Conservation (phyloP, 805 yeast genomes). For the Sugiyamaella valdiviana region DNA sequence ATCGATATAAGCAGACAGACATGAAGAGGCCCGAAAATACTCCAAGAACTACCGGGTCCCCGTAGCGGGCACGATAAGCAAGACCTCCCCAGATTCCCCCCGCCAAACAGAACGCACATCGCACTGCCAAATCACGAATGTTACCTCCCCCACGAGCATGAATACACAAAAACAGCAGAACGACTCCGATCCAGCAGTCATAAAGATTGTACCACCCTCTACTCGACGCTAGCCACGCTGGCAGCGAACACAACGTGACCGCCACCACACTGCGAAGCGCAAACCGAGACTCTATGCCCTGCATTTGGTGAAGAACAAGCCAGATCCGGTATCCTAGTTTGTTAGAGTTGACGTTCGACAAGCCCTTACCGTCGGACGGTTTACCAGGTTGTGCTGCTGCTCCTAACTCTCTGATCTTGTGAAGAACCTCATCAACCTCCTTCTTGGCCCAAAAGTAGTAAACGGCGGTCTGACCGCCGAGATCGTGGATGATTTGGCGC, state of each 20-base stretch:
- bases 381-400: background rate
- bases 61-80: conserved; percentile 36
- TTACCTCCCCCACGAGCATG: conserved; percentile 37
- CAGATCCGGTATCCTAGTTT: conserved; percentile 36
- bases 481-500: conserved; percentile 39
- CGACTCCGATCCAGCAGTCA: conserved; percentile 41
- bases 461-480: conserved; percentile 42
- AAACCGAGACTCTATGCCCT: conserved; percentile 39
- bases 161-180: conserved; percentile 34
- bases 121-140: conserved; percentile 25
- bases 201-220: conserved; percentile 39
- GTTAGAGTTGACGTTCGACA: background rate
- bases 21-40: conserved; percentile 37
- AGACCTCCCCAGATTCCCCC: conserved; percentile 47
- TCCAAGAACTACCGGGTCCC: conserved; percentile 37
- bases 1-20: conserved; percentile 32
- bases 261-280: conserved; percentile 38
- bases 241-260: conserved; percentile 37
- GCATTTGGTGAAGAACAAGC: conserved; percentile 32
- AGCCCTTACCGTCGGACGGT: background rate
- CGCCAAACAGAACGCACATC: conserved; percentile 34
- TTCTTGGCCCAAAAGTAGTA: conserved; percentile 39
- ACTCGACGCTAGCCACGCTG: conserved; percentile 39
- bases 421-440: conserved; percentile 44
- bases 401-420: conserved; percentile 35